Base-by-base conservation (phyloP, 177 flowering plant species). In the Telopea speciosissima region DNA sequence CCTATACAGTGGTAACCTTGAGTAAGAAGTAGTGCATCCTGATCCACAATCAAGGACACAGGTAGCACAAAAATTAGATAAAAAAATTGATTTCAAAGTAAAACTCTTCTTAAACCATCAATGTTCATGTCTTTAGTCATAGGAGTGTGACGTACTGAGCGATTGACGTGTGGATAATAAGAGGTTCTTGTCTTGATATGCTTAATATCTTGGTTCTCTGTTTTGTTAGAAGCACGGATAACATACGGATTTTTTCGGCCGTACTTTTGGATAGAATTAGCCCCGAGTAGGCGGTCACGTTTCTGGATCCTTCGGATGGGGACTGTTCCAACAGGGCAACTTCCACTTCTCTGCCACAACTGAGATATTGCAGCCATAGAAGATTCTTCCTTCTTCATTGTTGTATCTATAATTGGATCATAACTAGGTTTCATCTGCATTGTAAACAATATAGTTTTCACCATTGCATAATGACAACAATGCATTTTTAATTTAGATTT, bases 1-100 rank as follows among this genome's bases (percentile, higher is more conserved):
- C 89, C 96, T 22, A 40, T 28, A 60, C 82, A 87, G 2, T 69
- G 78, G 69, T 67, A 83, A 0, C 90, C 90, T 61, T 52, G 75
- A 21, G 90, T 13, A 44, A 44, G 3, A 1, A 44, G 49, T 44
- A 44, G 11, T 44, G 49, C 49, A 44, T 44, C 49, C 14, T 9
- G 14, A 44, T 44, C 49, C 49, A 9, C 1, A 44, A 44, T 44
- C 49, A 3, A 31, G 33, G 5, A 31, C 33, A 31, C 5, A 31
- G 33, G 33, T 31, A 31, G 5, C 2, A 31, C 33, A 31, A 31
- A 31, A 2, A 31, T 31, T 31, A 31, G 33, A 31, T 31, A 31
- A 5, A 31, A 31, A 31, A 5, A n/a, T n/a, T 31, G 33, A 44
- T 44, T 44, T 3, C 49, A 44, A 44, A 44, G 1, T 44, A 44